These are phyloP conservation scores for Eragrostis tef DNA, from an alignment of 202 grass and related monocot genomes.

Conservation along the genomic window DNA sequence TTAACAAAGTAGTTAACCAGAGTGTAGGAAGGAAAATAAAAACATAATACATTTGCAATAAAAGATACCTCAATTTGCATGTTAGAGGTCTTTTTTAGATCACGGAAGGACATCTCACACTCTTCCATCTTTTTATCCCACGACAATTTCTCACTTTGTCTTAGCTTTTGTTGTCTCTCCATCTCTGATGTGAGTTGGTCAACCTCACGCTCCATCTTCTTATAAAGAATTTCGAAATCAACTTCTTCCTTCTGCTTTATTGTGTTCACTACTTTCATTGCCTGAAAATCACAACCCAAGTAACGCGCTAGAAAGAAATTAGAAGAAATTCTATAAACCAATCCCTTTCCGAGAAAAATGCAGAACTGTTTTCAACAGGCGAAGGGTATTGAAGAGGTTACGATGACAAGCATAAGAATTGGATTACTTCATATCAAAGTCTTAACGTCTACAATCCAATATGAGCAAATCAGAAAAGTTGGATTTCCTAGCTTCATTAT, in stretches of 20 bases:
- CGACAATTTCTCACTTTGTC: conserved; percentile 64
- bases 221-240: conserved; percentile 87
- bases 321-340: conserved; percentile 31
- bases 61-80: conserved; percentile 69
- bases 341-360: neutral
- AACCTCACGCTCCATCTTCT: conserved; percentile 77
- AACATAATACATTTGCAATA: conserved; percentile 20
- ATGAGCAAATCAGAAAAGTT: conserved; percentile 16
- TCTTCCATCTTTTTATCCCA: conserved; percentile 69
- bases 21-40: neutral
- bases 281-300: conserved; percentile 55
- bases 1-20: conserved; percentile 27
- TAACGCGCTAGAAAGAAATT: conserved; percentile 28
- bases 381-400: conserved; percentile 22
- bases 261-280: conserved; percentile 94
- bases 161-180: conserved; percentile 87
- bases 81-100: conserved; percentile 60
- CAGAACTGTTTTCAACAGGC: neutral
- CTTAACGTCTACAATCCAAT: neutral
- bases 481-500: neutral
- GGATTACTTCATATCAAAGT: conserved; percentile 25
- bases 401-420: too few relatives aligned
- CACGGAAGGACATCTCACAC: conserved; percentile 58
- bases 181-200: conserved; percentile 92
- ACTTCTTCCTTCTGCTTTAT: conserved; percentile 89